Conservation (phyloP, 2,329 filamentous ascomycete genomes). For the Colletotrichum tabaci region DNA sequence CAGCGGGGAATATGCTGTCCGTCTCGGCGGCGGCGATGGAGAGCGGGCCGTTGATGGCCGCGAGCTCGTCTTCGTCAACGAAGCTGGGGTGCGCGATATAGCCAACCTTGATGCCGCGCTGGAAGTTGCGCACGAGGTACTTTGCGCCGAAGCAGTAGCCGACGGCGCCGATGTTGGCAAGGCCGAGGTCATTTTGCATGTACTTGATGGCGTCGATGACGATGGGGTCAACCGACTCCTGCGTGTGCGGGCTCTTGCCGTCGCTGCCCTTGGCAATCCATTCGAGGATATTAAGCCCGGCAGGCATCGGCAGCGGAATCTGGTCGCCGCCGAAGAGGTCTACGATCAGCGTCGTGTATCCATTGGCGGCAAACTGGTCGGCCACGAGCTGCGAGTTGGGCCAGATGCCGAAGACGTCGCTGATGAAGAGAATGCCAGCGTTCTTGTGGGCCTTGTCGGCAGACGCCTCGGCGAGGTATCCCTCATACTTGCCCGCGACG, state of each 20-base stretch:
- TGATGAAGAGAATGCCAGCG: slow-evolving; percentile 61
- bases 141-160: slow-evolving; percentile 86
- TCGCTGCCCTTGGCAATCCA: slow-evolving; percentile 59
- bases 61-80: slow-evolving; percentile 76
- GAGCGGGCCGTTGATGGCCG: slow-evolving; percentile 75
- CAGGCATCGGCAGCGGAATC: slow-evolving; percentile 61
- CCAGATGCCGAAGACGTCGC: slow-evolving; percentile 68
- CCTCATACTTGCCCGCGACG: slow-evolving; percentile 61
- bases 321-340: slow-evolving; percentile 58
- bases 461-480: slow-evolving; percentile 66
- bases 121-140: slow-evolving; percentile 79
- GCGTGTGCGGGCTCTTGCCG: slow-evolving; percentile 63
- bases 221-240: slow-evolving; percentile 52
- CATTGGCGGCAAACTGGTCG: slow-evolving; percentile 55
- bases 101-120: slow-evolving; percentile 76
- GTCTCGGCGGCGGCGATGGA: slow-evolving; percentile 77
- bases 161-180: slow-evolving; percentile 73
- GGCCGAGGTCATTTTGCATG: slow-evolving; percentile 68
- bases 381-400: slow-evolving; percentile 59
- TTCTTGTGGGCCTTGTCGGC: slow-evolving; percentile 57
- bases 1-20: slow-evolving; percentile 75
- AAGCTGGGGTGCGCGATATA: slow-evolving; percentile 85
- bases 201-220: slow-evolving; percentile 63
- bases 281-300: slow-evolving; percentile 49
- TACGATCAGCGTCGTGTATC: slow-evolving; percentile 56